Evolutionary conservation across 179 eudicot genomes (phyloP).

Genomic region (Amaranthus tricolor): DNA sequence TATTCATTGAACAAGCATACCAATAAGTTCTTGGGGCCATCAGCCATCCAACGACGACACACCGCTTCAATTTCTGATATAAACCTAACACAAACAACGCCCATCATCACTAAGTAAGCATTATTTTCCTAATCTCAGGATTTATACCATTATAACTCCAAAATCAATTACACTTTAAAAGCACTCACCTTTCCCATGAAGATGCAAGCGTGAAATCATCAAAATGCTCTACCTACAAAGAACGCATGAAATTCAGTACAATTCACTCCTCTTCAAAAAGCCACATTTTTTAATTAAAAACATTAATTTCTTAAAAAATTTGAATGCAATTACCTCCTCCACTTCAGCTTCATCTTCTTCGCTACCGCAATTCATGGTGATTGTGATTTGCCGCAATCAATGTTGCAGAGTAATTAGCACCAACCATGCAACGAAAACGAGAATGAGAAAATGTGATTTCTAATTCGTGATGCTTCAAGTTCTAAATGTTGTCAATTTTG

Average conservation of each 20-base stretch:
- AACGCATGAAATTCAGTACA: neutral
- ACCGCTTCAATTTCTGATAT: slow-evolving; percentile 94
- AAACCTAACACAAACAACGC: slow-evolving; percentile 49
- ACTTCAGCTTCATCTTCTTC: slow-evolving; percentile 45
- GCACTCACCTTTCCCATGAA: slow-evolving; percentile 91
- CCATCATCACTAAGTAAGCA: neutral
- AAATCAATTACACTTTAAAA: neutral
- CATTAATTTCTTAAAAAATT: too few species aligned
- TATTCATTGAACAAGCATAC: slow-evolving; percentile 37
- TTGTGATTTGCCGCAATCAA: slow-evolving; percentile 7
- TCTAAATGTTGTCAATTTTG: neutral
- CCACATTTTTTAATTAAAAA: too few species aligned
- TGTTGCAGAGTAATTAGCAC: neutral
- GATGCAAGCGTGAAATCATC: slow-evolving; percentile 98
- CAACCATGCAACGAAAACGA: neutral
- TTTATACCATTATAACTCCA: neutral
- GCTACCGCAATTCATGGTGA: slow-evolving; percentile 24
- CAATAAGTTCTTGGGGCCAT: slow-evolving; percentile 74
- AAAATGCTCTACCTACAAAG: slow-evolving; percentile 72
- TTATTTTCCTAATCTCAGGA: neutral
- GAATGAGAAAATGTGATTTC: neutral
- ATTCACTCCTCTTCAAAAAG: too few species aligned
- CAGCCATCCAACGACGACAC: slow-evolving; percentile 88
- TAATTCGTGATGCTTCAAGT: neutral
- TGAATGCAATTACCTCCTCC: slow-evolving; percentile 40